phyloP scores from a whole-genome alignment of 345 rosid genomes.

The Eucalyptus erythrocorys region DNA sequence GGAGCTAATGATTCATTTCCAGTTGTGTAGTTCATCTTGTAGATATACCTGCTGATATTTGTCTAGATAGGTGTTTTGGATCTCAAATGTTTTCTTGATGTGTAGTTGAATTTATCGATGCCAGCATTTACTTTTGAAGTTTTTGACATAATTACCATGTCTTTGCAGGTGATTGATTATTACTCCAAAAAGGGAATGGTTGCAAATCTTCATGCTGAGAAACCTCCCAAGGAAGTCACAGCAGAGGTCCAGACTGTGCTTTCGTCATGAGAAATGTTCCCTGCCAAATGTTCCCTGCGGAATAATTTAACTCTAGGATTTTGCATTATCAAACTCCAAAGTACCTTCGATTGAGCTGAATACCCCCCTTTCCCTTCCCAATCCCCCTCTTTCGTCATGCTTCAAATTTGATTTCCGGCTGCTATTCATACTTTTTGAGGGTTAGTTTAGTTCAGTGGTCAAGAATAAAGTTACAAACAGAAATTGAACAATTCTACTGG shows the following conservation, averaged over 20 bases:
- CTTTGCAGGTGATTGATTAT: conserved; percentile 65
- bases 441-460: not conserved
- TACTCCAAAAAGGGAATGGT: conserved; percentile 64
- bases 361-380: not conserved
- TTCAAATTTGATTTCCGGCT: not conserved
- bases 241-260: conserved; percentile 66
- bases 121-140: not conserved
- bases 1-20: not conserved
- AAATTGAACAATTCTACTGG: not conserved
- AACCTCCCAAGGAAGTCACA: conserved; percentile 68
- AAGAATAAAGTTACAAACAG: not conserved
- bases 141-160: not conserved
- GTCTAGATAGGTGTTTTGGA: not conserved
- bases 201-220: conserved; percentile 79
- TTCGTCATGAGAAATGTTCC: conserved; percentile 9
- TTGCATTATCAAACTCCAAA: not conserved
- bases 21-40: not conserved
- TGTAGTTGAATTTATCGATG: not conserved
- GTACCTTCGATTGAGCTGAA: not conserved
- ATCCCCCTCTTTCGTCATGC: not conserved
- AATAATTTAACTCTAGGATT: not conserved
- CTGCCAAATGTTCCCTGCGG: not conserved
- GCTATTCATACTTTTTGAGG: not conserved
- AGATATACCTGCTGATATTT: not conserved
- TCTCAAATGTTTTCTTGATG: not conserved